A percentile compares a stretch with the other conserved stretches of the same genome.
Evolutionary conservation across 768 basidiomycete species (phyloP).

Genomic region (Amanita fuliginea): DNA sequence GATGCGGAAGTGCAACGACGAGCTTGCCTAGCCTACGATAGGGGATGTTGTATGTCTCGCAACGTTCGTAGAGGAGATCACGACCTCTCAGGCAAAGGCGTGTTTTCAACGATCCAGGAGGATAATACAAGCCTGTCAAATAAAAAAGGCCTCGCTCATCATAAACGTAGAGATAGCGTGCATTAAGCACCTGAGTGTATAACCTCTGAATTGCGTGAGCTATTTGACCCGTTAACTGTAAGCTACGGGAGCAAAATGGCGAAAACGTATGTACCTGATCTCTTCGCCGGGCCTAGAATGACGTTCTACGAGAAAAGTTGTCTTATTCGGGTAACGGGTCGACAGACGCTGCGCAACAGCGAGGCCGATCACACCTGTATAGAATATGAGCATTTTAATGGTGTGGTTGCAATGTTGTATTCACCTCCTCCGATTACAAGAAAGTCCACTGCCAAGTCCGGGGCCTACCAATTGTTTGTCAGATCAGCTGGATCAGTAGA

Average conservation of each 20-base stretch:
- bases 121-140: slow-evolving; percentile 72
- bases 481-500: neutral
- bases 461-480: slow-evolving; percentile 27
- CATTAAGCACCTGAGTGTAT: slow-evolving; percentile 66
- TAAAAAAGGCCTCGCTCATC: neutral
- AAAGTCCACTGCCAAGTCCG: slow-evolving; percentile 70
- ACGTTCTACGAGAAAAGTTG: slow-evolving; percentile 76
- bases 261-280: slow-evolving; percentile 44
- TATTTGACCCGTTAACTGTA: slow-evolving; percentile 16
- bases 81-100: slow-evolving; percentile 79
- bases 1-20: slow-evolving; percentile 65
- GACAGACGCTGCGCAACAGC: slow-evolving; percentile 73
- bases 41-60: slow-evolving; percentile 50
- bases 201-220: slow-evolving; percentile 91
- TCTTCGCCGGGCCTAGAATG: slow-evolving; percentile 72
- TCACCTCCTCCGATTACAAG: slow-evolving; percentile 82
- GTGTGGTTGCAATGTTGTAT: slow-evolving; percentile 5
- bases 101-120: slow-evolving; percentile 74
- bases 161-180: neutral
- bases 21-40: slow-evolving; percentile 78
- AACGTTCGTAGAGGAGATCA: slow-evolving; percentile 72
- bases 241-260: no score
- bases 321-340: slow-evolving; percentile 49
- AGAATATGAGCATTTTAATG: neutral
- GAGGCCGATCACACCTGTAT: slow-evolving; percentile 75